phyloP scores from a whole-genome alignment of 345 rosid genomes.

The Limnanthes douglasii region DNA sequence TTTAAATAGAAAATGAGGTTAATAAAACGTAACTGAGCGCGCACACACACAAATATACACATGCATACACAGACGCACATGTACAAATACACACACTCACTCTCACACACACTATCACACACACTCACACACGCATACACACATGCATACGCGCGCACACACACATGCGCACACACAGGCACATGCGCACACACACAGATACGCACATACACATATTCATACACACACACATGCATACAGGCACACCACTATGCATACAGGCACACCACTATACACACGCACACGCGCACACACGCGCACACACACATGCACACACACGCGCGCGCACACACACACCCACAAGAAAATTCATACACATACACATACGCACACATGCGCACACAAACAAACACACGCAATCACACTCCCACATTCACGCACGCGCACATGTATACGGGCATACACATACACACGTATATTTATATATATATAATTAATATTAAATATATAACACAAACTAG shows the following conservation, averaged over 20 bases:
- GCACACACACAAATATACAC: not conserved
- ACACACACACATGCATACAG: not conserved
- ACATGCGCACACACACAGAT: not conserved
- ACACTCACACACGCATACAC: not conserved
- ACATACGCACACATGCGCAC: not conserved
- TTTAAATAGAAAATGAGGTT: too few species aligned
- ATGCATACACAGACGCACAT: not conserved
- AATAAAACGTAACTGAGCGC: too few species aligned
- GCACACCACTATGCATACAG: not conserved
- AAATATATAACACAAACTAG: too few species aligned
- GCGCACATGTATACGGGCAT: not conserved
- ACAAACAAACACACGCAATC: too few species aligned
- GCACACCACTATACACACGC: not conserved
- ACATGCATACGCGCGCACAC: not conserved
- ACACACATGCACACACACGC: not conserved
- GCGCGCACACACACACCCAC: not conserved
- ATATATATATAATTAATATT: too few species aligned
- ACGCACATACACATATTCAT: too few species aligned
- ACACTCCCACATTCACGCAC: not conserved
- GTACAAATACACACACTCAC: not conserved
- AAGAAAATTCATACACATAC: not conserved
- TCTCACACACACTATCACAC: not conserved
- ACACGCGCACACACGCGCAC: not conserved
- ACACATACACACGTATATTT: slow-evolving; percentile 1
- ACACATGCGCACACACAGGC: not conserved